A percentile compares a stretch with the other conserved stretches of the same genome.
Conservation (phyloP, 164 flowering plant genomes). For the Dillenia turbinata region DNA sequence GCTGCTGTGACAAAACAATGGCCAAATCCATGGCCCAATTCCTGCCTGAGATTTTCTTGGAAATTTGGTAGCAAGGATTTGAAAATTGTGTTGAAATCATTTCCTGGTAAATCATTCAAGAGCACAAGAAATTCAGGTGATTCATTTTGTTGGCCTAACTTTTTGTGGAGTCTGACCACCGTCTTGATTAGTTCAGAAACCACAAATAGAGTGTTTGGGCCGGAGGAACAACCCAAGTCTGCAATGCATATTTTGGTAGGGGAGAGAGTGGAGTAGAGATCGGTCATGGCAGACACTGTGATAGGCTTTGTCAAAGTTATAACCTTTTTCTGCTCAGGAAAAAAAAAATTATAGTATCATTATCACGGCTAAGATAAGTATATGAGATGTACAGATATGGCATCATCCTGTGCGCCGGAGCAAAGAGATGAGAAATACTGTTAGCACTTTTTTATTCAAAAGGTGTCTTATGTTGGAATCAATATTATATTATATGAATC, state of each 20-base stretch:
- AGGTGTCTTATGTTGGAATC: no score
- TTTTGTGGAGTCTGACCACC: conserved; percentile 6
- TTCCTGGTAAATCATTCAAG: conserved; percentile 35
- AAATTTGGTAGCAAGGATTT: conserved; percentile 14
- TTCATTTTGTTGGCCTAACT: not conserved
- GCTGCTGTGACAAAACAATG: conserved; percentile 26
- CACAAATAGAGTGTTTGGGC: conserved; percentile 29
- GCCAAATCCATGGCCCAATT: conserved; percentile 3
- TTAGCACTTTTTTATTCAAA: no score
- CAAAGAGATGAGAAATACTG: no score
- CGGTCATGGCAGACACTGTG: conserved; percentile 23
- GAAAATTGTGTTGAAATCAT: conserved; percentile 34
- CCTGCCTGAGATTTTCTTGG: conserved; percentile 4
- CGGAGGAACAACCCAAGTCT: conserved; percentile 46
- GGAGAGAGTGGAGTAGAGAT: conserved; percentile 10
- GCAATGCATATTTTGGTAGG: conserved; percentile 22
- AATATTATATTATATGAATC: no score
- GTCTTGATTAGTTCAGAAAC: conserved; percentile 18
- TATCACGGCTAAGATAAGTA: no score
- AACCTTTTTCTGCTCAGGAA: conserved; percentile 23
- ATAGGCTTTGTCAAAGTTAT: conserved; percentile 24
- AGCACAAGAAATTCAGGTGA: conserved; percentile 23
- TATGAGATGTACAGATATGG: no score
- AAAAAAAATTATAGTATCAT: not conserved
- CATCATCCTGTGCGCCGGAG: no score